These are phyloP conservation scores for Eragrostis curvula DNA, from an alignment of 176 grass and related monocot species.

Conservation along the genomic window DNA sequence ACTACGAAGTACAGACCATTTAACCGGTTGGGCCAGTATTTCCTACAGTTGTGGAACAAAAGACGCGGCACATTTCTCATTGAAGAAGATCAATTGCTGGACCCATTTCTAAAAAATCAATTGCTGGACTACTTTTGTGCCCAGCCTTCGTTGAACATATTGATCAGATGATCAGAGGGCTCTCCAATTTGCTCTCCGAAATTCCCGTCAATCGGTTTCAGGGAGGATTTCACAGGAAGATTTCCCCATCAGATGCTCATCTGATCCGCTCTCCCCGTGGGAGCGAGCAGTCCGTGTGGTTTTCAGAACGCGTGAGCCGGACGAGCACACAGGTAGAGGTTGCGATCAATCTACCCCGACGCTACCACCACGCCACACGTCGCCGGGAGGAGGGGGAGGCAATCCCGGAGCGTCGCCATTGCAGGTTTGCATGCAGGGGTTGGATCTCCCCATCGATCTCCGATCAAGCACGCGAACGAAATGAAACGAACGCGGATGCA, in stretches of 20 bases:
- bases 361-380: neutral
- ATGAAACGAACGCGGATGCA: slow-evolving; percentile 13
- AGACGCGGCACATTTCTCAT: too few species aligned
- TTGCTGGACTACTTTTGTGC: too few species aligned
- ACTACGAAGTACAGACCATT: too few species aligned
- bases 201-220: neutral
- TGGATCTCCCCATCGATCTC: slow-evolving; percentile 15
- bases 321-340: neutral
- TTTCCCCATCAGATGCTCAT: neutral
- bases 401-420: too few species aligned
- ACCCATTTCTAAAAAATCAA: too few species aligned
- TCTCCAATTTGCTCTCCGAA: neutral
- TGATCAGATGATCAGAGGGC: too few species aligned
- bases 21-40: too few species aligned
- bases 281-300: neutral
- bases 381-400: neutral
- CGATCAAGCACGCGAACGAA: slow-evolving; percentile 18
- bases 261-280: neutral
- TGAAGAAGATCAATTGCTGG: too few species aligned
- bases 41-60: too few species aligned
- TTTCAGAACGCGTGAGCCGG: neutral
- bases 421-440: neutral
- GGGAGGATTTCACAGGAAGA: neutral
- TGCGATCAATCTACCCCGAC: neutral
- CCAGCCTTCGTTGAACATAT: too few species aligned